Conservation (phyloP, 257 asterid genomes). For the Solanum okadae region DNA sequence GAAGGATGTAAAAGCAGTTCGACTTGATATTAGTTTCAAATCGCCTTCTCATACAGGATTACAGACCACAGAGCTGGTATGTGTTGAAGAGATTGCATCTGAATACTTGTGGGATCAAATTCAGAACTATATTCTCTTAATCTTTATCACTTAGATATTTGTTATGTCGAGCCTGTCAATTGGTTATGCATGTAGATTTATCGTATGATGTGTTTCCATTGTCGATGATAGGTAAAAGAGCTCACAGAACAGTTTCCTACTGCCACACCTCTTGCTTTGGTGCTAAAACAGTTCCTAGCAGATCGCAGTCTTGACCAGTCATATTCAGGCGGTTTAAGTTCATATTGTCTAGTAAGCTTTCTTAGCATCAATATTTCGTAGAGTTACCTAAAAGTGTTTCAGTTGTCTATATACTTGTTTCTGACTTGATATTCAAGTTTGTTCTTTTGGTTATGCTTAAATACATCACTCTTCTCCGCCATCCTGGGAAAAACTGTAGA, state of each 20-base stretch:
- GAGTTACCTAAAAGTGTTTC: not conserved
- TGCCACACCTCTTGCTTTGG: constrained; percentile 82
- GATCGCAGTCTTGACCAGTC: constrained; percentile 97
- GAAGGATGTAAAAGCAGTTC: constrained; percentile 68
- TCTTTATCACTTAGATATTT: not conserved
- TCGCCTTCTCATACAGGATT: constrained; percentile 96
- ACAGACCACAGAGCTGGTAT: constrained; percentile 96
- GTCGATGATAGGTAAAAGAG: constrained; percentile 65
- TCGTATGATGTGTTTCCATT: not conserved
- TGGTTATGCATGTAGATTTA: not conserved
- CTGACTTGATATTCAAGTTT: not conserved
- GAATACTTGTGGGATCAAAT: not conserved
- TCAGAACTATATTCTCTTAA: not conserved
- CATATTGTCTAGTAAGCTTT: constrained; percentile 82
- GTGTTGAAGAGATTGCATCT: constrained; percentile 2
- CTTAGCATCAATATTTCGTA: not conserved
- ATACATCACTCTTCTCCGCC: not conserved
- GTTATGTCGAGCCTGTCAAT: not conserved
- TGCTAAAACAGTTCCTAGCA: constrained; percentile 93
- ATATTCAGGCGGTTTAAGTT: constrained; percentile 96
- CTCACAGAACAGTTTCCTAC: constrained; percentile 91
- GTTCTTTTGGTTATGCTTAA: not conserved
- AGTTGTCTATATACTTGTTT: not conserved
- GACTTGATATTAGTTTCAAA: constrained; percentile 95
- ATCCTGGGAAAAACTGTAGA: not conserved